These are phyloP conservation scores for Hordeum pubiflorum DNA, from an alignment of 202 grass and related monocot species.

Conservation along the genomic window DNA sequence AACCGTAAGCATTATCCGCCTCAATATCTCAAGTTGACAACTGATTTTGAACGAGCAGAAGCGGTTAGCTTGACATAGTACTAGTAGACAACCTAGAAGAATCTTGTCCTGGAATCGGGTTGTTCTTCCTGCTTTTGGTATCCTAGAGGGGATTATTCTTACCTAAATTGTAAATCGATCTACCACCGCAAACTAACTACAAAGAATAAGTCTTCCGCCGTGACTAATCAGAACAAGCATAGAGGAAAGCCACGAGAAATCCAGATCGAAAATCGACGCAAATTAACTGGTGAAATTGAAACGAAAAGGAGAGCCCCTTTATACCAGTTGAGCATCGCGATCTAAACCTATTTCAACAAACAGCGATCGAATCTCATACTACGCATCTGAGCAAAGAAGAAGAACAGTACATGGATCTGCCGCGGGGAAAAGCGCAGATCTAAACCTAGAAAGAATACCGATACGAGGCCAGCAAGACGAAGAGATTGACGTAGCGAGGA, in stretches of 20 bases:
- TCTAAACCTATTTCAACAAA: not conserved
- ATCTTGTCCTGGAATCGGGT: not conserved
- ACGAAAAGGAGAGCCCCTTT: not conserved
- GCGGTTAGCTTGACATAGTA: not conserved
- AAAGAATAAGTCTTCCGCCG: too few relatives aligned
- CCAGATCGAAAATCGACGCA: not conserved
- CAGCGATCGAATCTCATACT: not conserved
- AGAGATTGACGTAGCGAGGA: not conserved
- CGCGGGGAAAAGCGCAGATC: not conserved
- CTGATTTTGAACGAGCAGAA: not conserved
- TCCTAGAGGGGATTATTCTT: not conserved
- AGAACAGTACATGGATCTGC: not conserved
- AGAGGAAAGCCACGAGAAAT: not conserved
- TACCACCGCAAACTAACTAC: not conserved
- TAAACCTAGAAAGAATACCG: not conserved
- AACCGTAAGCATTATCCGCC: not conserved
- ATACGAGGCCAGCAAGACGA: not conserved
- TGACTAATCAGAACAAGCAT: not conserved
- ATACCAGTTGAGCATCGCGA: not conserved
- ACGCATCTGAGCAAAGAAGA: not conserved
- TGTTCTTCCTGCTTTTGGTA: not conserved
- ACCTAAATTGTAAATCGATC: not conserved
- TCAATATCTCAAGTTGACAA: not conserved
- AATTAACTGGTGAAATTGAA: not conserved
- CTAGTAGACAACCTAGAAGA: not conserved